Evolutionary conservation across 768 basidiomycete genomes (phyloP).

Genomic region (Pulveroboletus sp.): DNA sequence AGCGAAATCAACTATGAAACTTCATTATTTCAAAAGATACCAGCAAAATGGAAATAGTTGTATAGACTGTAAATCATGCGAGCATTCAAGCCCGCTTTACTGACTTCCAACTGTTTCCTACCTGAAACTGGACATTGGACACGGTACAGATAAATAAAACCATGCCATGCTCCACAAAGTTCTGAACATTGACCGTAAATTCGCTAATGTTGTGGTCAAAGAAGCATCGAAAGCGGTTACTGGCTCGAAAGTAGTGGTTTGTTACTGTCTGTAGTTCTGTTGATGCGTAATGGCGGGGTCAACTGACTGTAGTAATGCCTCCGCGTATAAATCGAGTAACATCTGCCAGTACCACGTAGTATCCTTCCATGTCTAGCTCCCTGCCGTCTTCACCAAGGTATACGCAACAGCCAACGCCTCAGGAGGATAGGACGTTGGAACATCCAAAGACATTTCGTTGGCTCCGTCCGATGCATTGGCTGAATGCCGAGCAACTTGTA

Average conservation of each 20-base stretch:
- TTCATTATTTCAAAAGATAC: slow-evolving; percentile 4
- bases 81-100: slow-evolving; percentile 5
- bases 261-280: neutral
- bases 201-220: slow-evolving; percentile 12
- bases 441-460: slow-evolving; percentile 1
- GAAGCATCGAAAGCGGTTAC: slow-evolving; percentile 1
- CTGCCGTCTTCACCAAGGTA: slow-evolving; percentile 19
- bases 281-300: neutral
- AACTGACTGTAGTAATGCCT: no score
- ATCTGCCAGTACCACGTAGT: no score
- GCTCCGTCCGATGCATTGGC: slow-evolving; percentile 10
- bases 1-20: slow-evolving; percentile 10
- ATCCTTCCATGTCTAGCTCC: slow-evolving; percentile 18
- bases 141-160: slow-evolving; percentile 13
- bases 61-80: slow-evolving; percentile 10
- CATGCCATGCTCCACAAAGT: no score
- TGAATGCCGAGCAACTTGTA: slow-evolving; percentile 29
- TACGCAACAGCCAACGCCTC: slow-evolving; percentile 7
- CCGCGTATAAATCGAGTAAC: neutral
- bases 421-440: slow-evolving; percentile 6
- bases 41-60: slow-evolving; percentile 3
- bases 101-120: slow-evolving; percentile 5
- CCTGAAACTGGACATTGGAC: slow-evolving; percentile 16
- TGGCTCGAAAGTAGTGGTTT: neutral
- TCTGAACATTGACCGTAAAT: no score